Evolutionary conservation across 495 filamentous ascomycete species (phyloP), one percentile per base, ranked within the genome.

Genomic region (Cercophora sp.): DNA sequence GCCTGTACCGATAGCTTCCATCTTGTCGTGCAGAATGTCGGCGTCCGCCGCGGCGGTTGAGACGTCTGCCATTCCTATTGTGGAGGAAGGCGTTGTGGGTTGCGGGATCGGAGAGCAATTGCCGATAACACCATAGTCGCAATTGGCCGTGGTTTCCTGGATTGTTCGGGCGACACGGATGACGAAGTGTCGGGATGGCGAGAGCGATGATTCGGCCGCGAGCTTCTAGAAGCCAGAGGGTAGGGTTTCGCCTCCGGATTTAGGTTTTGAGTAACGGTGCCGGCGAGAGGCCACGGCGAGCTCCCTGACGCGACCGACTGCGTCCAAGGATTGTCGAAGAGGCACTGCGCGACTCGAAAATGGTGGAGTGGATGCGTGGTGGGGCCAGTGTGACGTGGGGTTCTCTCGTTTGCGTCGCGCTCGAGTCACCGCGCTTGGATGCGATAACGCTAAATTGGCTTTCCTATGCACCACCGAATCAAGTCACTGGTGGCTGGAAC

Each of bases 61-160:
- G 10, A 40, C 27, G 31, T 51, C 51, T 42, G 46, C 56, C 61
- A 62, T 65, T 59, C 57, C 63, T 58, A 60, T 48, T 52, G 47
- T n/a, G 42, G 43, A 15, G 31, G 54, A 42, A 53, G 55, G 52
- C 46, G 22, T 20, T 8, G 20, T 27, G 23, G 24, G 8, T 18
- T 20, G 23, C 27, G 26, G 29, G 26, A 16, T 37, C 19, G 60
- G 31, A 39, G 16, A 48, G 47, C 24, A 3, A 49, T 32, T 9
- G 48, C 31, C 35, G 26, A 39, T 37, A 25, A 39, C 25, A 50
- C 29, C 62, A 59, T 61, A 57, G 42, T 62, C 55, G 56, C 40
- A 32, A 31, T 32, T 6, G 50, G 26, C 29, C 31, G 16, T 5
- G 4, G 47, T 10, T 8, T 15, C 22, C n/a, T 31, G 13, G 16